Conservation (phyloP, 768 basidiomycete species). For the Panaeolus papilionaceus region DNA sequence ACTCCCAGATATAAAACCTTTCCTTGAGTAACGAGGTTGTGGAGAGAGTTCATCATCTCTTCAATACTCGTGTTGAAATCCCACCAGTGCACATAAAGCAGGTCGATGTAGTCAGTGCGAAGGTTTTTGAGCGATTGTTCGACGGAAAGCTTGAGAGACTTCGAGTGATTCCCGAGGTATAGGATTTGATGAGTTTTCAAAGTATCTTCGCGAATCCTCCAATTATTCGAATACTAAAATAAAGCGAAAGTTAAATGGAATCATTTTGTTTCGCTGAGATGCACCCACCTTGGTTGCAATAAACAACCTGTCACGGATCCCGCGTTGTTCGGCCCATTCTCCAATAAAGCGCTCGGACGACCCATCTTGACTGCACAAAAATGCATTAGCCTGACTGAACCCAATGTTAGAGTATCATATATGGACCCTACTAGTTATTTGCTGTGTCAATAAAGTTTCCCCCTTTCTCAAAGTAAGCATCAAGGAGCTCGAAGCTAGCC, state of each 20-base stretch:
- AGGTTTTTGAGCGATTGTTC: conserved; percentile 51
- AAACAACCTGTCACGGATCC: conserved; percentile 45
- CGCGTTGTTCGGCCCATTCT: conserved; percentile 49
- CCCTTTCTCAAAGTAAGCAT: conserved; percentile 43
- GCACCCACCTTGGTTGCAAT: conserved; percentile 37
- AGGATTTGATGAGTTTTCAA: conserved; percentile 12
- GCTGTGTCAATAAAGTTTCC: conserved; percentile 52
- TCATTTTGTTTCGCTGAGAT: background rate
- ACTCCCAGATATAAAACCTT: conserved; percentile 59
- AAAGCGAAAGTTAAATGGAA: background rate
- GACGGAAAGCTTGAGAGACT: conserved; percentile 47
- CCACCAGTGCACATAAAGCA: conserved; percentile 56
- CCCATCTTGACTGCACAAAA: conserved; percentile 35
- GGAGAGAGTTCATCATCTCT: conserved; percentile 62
- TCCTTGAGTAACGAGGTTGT: conserved; percentile 54
- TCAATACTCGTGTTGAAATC: conserved; percentile 57
- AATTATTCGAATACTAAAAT: background rate
- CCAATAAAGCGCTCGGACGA: conserved; percentile 46
- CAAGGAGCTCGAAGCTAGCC: conserved; percentile 45
- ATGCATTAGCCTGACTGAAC: background rate
- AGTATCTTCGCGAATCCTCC: conserved; percentile 3
- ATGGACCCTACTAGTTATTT: conserved; percentile 39
- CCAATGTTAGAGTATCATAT: background rate
- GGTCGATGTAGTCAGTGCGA: conserved; percentile 50
- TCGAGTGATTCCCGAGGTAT: conserved; percentile 38